Base-by-base conservation (phyloP, 768 basidiomycete genomes). In the Suillus variegatus region DNA sequence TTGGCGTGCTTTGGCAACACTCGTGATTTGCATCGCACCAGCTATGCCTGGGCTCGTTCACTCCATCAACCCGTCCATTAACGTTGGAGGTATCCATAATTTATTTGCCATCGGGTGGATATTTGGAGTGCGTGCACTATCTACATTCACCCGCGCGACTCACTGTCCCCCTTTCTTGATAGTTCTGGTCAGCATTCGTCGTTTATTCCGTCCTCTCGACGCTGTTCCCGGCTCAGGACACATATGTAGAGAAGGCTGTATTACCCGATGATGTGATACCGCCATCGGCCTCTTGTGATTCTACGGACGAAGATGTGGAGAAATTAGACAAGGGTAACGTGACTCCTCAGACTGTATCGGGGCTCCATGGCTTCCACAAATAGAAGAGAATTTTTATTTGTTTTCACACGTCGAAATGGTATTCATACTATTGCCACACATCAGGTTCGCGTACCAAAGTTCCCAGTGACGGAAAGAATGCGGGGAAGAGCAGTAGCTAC, bases 1-100 rank as follows among this genome's bases (percentile, higher is more conserved):
- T 76, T 94, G 93, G 91, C 82, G 93, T 32, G 93, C 93, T 2
- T 82, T 85, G 4, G 82, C 85, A 2, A 87, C 93, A 0, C 76
- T 94, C 13, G 72, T 94, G 25, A 75, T 85, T 63, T 85, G 91
- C 5, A 86, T 93, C 0, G 81, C 86, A 1, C 91, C 91, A 4
- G 88, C 84, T 65, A 71, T 96, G 20, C 94, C 94, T 1, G 94
- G 94, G 2, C 82, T 96, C 60, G 85, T 91, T 65, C 83, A 86
- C 70, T 87, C 86, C 49, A 93, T 97, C 77, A 89, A 91, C 71
- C 74, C 85, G 1, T 79, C 74, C 7, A 84, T 95, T 18, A 35
- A 64, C 8, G 47, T 63, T 32, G 64, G 62, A 38, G n/a, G 28
- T 28, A 52, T 65, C 20, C 49, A 62, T 43, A 49, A 63, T n/a